Evolutionary conservation across 1,284 basidiomycete species (phyloP).

Genomic region (Melanopsichium pennsylvanicum): DNA sequence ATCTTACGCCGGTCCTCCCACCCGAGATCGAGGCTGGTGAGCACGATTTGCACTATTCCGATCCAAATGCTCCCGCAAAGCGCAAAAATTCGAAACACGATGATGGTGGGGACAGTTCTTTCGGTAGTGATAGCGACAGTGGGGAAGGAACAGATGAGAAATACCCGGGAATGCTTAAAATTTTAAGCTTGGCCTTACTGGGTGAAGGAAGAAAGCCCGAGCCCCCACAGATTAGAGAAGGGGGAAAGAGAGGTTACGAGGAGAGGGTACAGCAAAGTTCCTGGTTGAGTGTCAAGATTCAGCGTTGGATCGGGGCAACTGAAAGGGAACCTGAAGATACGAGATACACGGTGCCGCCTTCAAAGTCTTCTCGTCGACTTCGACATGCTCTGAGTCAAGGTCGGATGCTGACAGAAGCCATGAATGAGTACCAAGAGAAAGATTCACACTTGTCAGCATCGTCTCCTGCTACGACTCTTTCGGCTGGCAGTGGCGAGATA

Average conservation of each 20-base stretch:
- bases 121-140: conserved; percentile 18
- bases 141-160: conserved; percentile 14
- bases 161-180: conserved; percentile 33
- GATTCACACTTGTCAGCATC: conserved; percentile 1
- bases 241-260: conserved; percentile 31
- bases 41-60: conserved; percentile 27
- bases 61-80: conserved; percentile 7
- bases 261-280: conserved; percentile 24
- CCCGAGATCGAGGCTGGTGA: conserved; percentile 13
- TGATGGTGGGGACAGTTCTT: conserved; percentile 12
- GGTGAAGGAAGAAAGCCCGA: conserved; percentile 18
- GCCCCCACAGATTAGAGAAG: conserved; percentile 18
- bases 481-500: conserved; percentile 23
- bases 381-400: conserved; percentile 14
- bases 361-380: conserved; percentile 2
- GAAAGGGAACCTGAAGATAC: conserved; percentile 3
- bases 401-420: not conserved
- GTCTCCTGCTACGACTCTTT: conserved; percentile 25
- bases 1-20: conserved; percentile 20
- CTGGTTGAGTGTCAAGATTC: conserved; percentile 27
- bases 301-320: conserved; percentile 24
- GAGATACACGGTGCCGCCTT: conserved; percentile 4
- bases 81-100: no score
- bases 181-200: conserved; percentile 21
- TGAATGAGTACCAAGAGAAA: not conserved